Percentiles rank a stretch among this genome's conserved stretches.
These are phyloP conservation scores for Xylaria sp. DNA, from an alignment of 2,329 filamentous ascomycete genomes.

Conservation along the genomic window DNA sequence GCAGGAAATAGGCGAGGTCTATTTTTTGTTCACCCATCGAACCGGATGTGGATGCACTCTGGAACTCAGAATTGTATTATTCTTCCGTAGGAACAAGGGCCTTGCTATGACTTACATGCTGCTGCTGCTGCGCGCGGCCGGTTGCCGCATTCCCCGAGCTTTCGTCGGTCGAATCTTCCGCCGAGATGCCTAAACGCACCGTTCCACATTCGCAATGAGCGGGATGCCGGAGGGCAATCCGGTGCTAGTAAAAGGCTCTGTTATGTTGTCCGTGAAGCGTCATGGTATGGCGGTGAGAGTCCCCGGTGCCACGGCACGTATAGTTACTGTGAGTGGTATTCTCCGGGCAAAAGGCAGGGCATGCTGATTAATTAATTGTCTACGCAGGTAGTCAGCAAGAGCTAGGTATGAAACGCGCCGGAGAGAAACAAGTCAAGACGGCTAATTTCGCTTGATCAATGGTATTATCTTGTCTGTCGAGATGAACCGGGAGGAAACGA, in stretches of 20 bases:
- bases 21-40: constrained; percentile 6
- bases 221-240: constrained; percentile 10
- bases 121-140: neutral
- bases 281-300: constrained; percentile 6
- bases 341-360: constrained; percentile 21
- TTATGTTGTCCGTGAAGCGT: neutral
- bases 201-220: constrained; percentile 2
- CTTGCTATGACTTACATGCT: neutral
- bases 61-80: neutral
- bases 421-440: constrained; percentile 15
- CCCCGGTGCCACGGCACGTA: constrained; percentile 2
- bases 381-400: neutral
- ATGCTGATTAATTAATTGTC: neutral
- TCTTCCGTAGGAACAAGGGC: constrained; percentile 1
- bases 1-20: constrained; percentile 15
- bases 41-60: constrained; percentile 5
- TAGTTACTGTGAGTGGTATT: neutral
- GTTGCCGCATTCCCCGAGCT: constrained; percentile 1
- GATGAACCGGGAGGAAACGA: neutral
- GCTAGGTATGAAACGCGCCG: constrained; percentile 22
- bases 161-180: constrained; percentile 15
- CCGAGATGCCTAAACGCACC: constrained; percentile 23
- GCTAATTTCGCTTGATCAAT: constrained; percentile 4
- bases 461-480: constrained; percentile 1
- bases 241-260: constrained; percentile 11